Evolutionary conservation across 73 alveolate genomes (phyloP).

Genomic region (Blepharisma japonicum): DNA sequence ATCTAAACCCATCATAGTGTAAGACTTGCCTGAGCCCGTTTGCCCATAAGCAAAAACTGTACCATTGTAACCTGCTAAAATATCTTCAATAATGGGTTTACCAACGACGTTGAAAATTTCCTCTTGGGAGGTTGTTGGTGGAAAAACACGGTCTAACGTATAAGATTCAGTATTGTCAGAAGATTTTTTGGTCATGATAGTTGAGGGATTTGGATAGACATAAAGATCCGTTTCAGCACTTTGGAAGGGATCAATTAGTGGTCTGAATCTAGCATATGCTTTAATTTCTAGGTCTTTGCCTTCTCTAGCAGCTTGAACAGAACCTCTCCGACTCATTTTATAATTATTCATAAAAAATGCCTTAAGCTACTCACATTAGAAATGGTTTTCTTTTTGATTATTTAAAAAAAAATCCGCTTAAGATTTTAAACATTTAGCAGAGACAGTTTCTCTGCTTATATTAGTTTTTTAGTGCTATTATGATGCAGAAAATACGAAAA

Average conservation of each 20-base stretch:
- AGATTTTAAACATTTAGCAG: too few relatives aligned
- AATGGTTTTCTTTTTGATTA: too few relatives aligned
- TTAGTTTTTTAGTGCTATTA: too few relatives aligned
- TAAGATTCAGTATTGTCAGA: slow-evolving; percentile 7
- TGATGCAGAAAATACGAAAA: too few relatives aligned
- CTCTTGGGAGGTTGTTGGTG: slow-evolving; percentile 60
- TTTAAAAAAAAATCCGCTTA: too few relatives aligned
- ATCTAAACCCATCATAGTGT: slow-evolving; percentile 92
- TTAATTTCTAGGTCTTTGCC: background rate
- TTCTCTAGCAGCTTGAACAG: too few relatives aligned
- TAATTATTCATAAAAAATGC: too few relatives aligned
- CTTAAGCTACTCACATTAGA: too few relatives aligned
- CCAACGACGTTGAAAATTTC: slow-evolving; percentile 71
- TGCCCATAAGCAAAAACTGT: slow-evolving; percentile 95
- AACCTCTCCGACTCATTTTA: too few relatives aligned
- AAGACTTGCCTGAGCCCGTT: slow-evolving; percentile 97
- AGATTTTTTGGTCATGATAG: slow-evolving; percentile 36
- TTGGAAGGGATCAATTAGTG: background rate
- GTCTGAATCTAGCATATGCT: background rate
- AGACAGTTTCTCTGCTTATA: too few relatives aligned
- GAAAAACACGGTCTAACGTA: slow-evolving; percentile 77
- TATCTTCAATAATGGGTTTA: slow-evolving; percentile 68
- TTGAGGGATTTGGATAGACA: slow-evolving; percentile 33
- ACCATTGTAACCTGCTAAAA: slow-evolving; percentile 76
- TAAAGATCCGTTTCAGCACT: too few relatives aligned